Evolutionary conservation across 2,329 filamentous ascomycete genomes (phyloP).

Genomic region (Cytospora schulzeri): DNA sequence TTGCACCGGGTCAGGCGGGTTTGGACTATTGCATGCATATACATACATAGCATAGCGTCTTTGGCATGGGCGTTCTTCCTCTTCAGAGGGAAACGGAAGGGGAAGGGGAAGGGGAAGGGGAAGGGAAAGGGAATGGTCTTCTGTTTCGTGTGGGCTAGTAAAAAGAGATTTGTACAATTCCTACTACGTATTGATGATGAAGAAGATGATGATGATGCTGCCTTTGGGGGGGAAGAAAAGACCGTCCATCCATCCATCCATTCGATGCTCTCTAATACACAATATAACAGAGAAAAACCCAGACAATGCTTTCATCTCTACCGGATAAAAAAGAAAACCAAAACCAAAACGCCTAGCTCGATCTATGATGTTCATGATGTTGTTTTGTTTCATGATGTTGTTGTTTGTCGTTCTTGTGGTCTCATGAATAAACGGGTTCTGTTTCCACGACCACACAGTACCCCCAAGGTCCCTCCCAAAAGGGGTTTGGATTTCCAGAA

Average conservation of each 20-base stretch:
- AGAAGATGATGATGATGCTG: conserved; percentile 1
- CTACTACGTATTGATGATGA: conserved; percentile 1
- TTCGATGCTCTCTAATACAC: conserved; percentile 1
- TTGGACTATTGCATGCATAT: conserved; percentile 19
- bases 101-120: neutral
- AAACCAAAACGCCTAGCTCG: conserved; percentile 28
- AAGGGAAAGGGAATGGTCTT: neutral
- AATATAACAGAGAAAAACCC: conserved; percentile 4
- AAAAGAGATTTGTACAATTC: conserved; percentile 7
- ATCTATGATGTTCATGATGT: conserved; percentile 3
- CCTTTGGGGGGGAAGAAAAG: neutral
- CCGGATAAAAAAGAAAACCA: neutral
- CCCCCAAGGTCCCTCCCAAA: too few relatives aligned
- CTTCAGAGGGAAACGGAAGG: too few relatives aligned
- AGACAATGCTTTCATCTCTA: conserved; percentile 3
- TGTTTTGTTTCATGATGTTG: neutral
- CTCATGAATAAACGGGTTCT: conserved; percentile 5
- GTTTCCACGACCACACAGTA: neutral
- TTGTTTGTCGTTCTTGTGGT: neutral
- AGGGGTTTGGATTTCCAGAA: too few relatives aligned
- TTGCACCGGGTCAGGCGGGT: neutral
- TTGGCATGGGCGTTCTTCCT: conserved; percentile 12
- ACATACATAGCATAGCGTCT: conserved; percentile 24
- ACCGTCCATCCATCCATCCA: neutral
- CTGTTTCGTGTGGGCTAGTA: neutral